Base-by-base conservation (phyloP, 495 filamentous ascomycete species). In the Hypoxylon rickii region DNA sequence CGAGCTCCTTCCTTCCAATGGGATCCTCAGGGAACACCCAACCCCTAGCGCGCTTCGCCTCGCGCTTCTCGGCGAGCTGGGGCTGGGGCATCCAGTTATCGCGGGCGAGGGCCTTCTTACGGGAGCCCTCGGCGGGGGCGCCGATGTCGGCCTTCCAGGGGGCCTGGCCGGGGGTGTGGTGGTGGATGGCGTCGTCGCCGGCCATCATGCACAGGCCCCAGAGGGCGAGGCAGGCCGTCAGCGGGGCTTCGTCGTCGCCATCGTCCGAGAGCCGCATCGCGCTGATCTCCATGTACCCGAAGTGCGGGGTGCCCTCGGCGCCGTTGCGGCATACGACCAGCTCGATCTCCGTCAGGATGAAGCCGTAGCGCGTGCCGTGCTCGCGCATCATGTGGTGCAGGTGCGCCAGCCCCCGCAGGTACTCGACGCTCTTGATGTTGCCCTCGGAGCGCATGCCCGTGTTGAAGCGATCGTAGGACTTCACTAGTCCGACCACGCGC, bases 281-380 rank as follows among this genome's bases (percentile, higher is more conserved):
- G 3, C 84, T 83, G 21, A 96, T 76, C 68, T 97, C 92, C 3
- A 97, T 72, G 70, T 78, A 89, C 1, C 92, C 92, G 64, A 96
- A 97, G 59, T 92, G 85, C 0, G 92, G 92, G 2, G 85, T 82
- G 16, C 72, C 71, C 44, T 90, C 88, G 47, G 78, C 83, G 26
- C 87, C 87, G 46, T 88, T 88, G 42, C 92, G 89, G 0, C 95
- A 90, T 66, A 91, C 87, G 22, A 96, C 85, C 10, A 96, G 86
- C 74, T 96, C 92, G 65, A 96, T 96, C 68, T 96, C 92, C 0
- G 89, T 96, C 48, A 96, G 84, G 65, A 96, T 93, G 76, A 96
- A 96, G 22, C 92, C 92, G 69, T 96, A 96, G 39, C 92, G 86
- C 58, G 89, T 93, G 51, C 87, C 86, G 70, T 96, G 89, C 72